Conservation (phyloP, 768 basidiomycete species). For the Russula dissimulans region DNA sequence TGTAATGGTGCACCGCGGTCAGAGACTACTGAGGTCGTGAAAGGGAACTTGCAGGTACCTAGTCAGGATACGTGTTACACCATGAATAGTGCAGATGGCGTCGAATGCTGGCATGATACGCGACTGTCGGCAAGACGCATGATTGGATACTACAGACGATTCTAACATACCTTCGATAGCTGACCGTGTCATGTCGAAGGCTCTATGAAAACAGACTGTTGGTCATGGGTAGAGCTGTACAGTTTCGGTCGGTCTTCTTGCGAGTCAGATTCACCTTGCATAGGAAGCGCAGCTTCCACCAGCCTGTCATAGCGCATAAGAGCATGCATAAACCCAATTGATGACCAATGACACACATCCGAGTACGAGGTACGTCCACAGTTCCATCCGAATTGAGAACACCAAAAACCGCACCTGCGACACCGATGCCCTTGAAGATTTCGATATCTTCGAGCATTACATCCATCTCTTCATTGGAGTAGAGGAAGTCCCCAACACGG, state of each 20-base stretch:
- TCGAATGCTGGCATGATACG: slow-evolving; percentile 23
- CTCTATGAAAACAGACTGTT: slow-evolving; percentile 70
- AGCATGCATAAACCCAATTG: not conserved
- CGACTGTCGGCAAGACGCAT: not conserved
- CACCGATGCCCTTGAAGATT: slow-evolving; percentile 45
- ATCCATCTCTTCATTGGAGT: slow-evolving; percentile 52
- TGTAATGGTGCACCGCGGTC: not conserved
- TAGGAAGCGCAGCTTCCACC: slow-evolving; percentile 45
- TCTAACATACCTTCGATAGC: not conserved
- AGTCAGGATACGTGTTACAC: slow-evolving; percentile 69
- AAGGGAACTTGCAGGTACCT: slow-evolving; percentile 37
- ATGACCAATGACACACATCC: slow-evolving; percentile 31
- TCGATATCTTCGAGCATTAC: slow-evolving; percentile 71
- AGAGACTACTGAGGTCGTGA: not conserved
- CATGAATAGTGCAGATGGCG: slow-evolving; percentile 46
- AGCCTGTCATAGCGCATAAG: slow-evolving; percentile 31
- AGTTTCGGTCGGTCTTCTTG: not conserved
- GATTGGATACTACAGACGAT: not conserved
- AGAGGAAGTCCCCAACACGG: slow-evolving; percentile 59
- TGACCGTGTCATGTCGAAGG: slow-evolving; percentile 52
- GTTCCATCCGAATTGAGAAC: slow-evolving; percentile 46
- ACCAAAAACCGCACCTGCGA: slow-evolving; percentile 62
- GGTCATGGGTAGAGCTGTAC: not conserved
- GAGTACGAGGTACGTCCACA: slow-evolving; percentile 52
- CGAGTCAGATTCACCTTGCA: slow-evolving; percentile 42